phyloP scores from a whole-genome alignment of 2,329 filamentous ascomycete species.

The Epichloe glyceriae region DNA sequence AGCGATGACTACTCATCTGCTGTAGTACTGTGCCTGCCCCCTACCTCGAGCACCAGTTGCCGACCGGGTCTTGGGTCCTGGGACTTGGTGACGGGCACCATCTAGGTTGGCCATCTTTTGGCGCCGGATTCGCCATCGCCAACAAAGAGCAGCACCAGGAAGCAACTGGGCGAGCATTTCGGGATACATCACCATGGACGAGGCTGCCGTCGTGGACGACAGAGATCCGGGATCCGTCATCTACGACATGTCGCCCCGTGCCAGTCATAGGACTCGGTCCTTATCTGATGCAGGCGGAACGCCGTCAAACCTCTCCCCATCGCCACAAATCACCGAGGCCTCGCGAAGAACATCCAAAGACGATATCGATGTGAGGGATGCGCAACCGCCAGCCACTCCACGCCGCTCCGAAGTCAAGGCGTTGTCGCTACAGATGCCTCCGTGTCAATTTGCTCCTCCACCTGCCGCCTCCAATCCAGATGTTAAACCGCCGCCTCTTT shows the following conservation, averaged over 20 bases:
- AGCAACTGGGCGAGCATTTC: neutral
- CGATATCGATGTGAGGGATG: constrained; percentile 43
- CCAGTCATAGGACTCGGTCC: constrained; percentile 41
- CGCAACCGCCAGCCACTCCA: constrained; percentile 52
- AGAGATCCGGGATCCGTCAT: constrained; percentile 5
- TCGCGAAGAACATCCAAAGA: constrained; percentile 49
- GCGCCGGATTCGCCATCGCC: neutral
- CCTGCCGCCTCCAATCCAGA: constrained; percentile 22
- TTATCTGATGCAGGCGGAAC: constrained; percentile 51
- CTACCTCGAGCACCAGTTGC: neutral
- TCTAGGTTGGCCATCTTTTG: neutral
- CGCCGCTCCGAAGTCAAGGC: constrained; percentile 53
- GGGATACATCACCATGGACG: constrained; percentile 12
- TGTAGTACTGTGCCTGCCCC: neutral
- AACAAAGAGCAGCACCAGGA: neutral
- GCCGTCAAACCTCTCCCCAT: constrained; percentile 42
- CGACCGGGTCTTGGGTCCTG: neutral
- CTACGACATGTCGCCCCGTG: constrained; percentile 24
- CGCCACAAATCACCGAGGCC: constrained; percentile 43
- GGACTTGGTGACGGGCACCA: neutral
- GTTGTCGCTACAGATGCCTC: constrained; percentile 31
- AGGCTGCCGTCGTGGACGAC: constrained; percentile 22
- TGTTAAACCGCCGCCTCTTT: constrained; percentile 54
- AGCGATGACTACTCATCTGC: neutral
- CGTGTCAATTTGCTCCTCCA: constrained; percentile 24